Evolutionary conservation across 2,329 filamentous ascomycete genomes (phyloP), one percentile per base, ranked within the genome.

Genomic region (Colletotrichum orbiculare): DNA sequence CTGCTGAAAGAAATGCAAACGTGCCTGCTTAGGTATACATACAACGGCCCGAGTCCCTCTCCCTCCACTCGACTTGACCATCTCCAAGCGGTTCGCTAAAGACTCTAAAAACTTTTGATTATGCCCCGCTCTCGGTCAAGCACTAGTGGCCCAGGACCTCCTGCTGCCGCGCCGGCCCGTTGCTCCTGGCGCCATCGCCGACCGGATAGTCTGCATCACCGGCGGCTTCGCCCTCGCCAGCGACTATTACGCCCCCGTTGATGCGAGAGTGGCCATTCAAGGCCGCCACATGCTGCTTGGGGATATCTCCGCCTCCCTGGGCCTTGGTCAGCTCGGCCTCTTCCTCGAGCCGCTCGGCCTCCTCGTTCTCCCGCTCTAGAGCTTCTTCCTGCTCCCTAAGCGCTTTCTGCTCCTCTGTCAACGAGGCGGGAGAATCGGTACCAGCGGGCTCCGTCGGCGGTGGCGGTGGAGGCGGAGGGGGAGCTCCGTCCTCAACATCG

Each of bases 321-420:
- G 58, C 38, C 34, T 62, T 65, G 13, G 52, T 63, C 25, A 25
- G 25, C 25, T 25, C 25, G 17, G 60, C 64, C 45, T 64, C 64
- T 39, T 66, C 83, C 59, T 84, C 83, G 25, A 85, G 74, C 62
- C 83, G 75, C 69, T 85, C 79, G 1, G 83, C 83, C 69, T 86
- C 85, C 69, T 86, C 85, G 66, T 86, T 85, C 74, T 86, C 84
- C 46, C 79, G 77, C 72, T 83, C 74, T 12, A 86, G 73, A 34
- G 78, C 83, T 69, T 82, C 79, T 69, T 85, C 83, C 72, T 86
- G 83, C 67, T 84, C 81, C 49, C 77, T 78, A 64, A 85, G 78
- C 35, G 76, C 78, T 56, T 76, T 73, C 65, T 82, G 78, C 67
- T 83, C 81, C 37, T 80, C 82, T 7, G 74, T 76, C 54, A 78